A percentile compares a stretch with the other conserved stretches of the same genome.
Conservation (phyloP, 345 rosid genomes). For the Eucalyptus fibrosa region DNA sequence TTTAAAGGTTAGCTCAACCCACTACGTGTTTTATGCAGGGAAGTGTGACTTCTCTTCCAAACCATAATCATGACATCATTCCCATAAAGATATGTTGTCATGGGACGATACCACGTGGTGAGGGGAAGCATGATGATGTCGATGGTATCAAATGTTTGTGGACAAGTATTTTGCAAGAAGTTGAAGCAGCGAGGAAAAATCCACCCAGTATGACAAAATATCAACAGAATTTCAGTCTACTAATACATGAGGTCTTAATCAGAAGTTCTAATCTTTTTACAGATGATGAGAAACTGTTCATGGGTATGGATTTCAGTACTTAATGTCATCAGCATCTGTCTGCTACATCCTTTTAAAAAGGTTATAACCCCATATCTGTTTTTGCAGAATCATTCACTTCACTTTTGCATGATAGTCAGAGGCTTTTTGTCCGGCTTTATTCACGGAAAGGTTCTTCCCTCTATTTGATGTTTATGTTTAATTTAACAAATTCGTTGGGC, state of each 20-base stretch:
- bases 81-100: conserved; percentile 44
- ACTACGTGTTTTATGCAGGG: conserved; percentile 38
- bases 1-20: background rate
- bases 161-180: conserved; percentile 47
- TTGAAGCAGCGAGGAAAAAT: conserved; percentile 24
- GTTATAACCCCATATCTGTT: background rate
- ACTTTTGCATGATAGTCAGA: conserved; percentile 64
- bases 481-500: background rate
- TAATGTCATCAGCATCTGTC: background rate
- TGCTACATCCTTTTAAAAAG: background rate
- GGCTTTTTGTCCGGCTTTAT: conserved; percentile 85
- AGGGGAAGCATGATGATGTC: conserved; percentile 8
- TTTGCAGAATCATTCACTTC: conserved; percentile 57
- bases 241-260: conserved; percentile 55
- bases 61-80: conserved; percentile 39
- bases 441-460: conserved; percentile 56
- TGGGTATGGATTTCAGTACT: conserved; percentile 31
- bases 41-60: conserved; percentile 39
- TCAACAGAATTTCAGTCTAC: conserved; percentile 57
- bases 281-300: conserved; percentile 43
- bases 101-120: conserved; percentile 7
- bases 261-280: conserved; percentile 51
- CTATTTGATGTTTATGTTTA: background rate
- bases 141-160: conserved; percentile 34
- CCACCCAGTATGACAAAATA: conserved; percentile 41